A percentile compares a stretch with the other conserved stretches of the same genome.
phyloP scores from a whole-genome alignment of 768 basidiomycete genomes.

The Trichaptum fuscoviolaceum region DNA sequence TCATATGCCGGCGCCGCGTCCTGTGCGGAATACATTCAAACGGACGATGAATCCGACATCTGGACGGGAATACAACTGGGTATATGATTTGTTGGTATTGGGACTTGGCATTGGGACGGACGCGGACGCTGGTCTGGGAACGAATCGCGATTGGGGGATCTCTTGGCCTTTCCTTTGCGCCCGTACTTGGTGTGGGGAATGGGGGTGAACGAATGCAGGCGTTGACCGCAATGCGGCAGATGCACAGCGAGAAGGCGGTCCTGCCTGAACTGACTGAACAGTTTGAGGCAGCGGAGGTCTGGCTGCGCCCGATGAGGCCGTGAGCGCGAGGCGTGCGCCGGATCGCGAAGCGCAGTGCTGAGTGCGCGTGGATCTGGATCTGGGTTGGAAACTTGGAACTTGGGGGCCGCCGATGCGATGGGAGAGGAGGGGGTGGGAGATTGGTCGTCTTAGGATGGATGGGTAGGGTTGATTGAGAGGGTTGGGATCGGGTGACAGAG shows the following conservation, averaged over 20 bases:
- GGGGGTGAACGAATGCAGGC: constrained; percentile 44
- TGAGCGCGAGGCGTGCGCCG: constrained; percentile 35
- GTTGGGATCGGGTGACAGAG: neutral
- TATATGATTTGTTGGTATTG: too few relatives aligned
- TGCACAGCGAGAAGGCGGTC: constrained; percentile 79
- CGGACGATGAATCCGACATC: neutral
- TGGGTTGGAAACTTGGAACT: too few relatives aligned
- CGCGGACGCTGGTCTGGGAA: constrained; percentile 4
- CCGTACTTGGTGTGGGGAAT: constrained; percentile 8
- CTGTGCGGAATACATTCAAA: constrained; percentile 8
- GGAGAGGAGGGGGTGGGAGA: neutral
- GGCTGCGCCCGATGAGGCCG: constrained; percentile 89
- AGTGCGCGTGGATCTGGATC: neutral
- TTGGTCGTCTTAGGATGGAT: neutral
- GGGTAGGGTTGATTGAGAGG: neutral
- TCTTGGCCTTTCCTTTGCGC: constrained; percentile 7
- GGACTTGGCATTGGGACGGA: too few relatives aligned
- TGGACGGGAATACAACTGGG: neutral
- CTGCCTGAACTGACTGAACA: constrained; percentile 86
- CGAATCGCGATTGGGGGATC: constrained; percentile 10
- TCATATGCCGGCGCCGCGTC: constrained; percentile 9
- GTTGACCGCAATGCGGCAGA: constrained; percentile 82
- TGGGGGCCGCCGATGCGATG: neutral
- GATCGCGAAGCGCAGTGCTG: neutral
- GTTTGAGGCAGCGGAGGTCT: constrained; percentile 93